Conservation (phyloP, 2,329 filamentous ascomycete genomes). For the Neurospora crassa region DNA sequence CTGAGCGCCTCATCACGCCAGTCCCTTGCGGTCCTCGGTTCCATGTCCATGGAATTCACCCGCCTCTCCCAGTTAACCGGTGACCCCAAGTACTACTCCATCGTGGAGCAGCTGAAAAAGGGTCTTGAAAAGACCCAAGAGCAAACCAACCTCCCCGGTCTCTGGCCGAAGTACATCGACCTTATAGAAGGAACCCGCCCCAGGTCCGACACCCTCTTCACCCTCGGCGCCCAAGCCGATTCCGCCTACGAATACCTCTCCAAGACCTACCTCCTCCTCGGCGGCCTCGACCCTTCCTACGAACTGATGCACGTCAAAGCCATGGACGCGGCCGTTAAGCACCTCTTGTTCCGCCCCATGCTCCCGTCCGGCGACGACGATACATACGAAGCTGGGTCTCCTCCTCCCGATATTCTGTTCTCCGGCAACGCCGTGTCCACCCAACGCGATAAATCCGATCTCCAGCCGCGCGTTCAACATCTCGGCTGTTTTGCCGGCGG, state of each 20-base stretch:
- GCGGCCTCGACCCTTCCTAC: conserved; percentile 55
- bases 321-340: conserved; percentile 49
- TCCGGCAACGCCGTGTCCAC: conserved; percentile 33
- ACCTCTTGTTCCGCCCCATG: conserved; percentile 62
- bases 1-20: conserved; percentile 28
- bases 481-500: conserved; percentile 33
- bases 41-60: conserved; percentile 65
- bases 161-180: conserved; percentile 62
- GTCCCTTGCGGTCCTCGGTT: conserved; percentile 44
- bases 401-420: conserved; percentile 44
- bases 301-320: conserved; percentile 53
- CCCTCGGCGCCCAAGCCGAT: conserved; percentile 36
- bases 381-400: conserved; percentile 12
- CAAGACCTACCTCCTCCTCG: conserved; percentile 52
- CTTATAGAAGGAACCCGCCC: conserved; percentile 40
- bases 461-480: conserved; percentile 29
- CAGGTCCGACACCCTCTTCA: conserved; percentile 27
- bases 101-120: conserved; percentile 62
- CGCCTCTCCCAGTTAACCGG: conserved; percentile 64
- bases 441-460: conserved; percentile 18
- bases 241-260: conserved; percentile 51
- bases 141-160: conserved; percentile 56
- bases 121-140: conserved; percentile 57
- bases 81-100: conserved; percentile 60
- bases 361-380: conserved; percentile 30